Percentiles rank a stretch among this genome's conserved stretches.
phyloP scores from a whole-genome alignment of 106 monocot species.

The Dendrobium nobile region DNA sequence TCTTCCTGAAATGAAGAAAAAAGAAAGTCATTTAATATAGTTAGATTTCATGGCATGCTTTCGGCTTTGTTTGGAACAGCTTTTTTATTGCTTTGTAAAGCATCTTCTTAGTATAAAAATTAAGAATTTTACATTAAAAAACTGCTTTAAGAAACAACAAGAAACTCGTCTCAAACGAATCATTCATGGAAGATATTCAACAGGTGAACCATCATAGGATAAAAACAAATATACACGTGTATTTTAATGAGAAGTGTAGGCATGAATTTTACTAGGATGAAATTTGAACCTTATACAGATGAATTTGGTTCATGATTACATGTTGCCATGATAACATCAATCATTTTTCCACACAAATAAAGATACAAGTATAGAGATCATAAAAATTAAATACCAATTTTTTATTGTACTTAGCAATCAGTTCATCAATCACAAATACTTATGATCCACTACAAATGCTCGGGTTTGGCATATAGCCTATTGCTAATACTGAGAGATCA shows the following conservation, averaged over 20 bases:
- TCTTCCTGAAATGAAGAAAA: slow-evolving; percentile 31
- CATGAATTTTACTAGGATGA: neutral
- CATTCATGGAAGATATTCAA: neutral
- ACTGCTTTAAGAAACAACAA: too few species aligned
- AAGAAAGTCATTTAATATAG: neutral
- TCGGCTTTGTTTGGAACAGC: too few species aligned
- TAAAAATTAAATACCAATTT: neutral
- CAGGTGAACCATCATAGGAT: too few species aligned
- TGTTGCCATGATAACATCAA: neutral
- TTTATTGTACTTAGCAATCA: neutral
- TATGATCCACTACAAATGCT: neutral
- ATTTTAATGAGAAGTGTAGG: neutral
- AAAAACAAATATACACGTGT: neutral
- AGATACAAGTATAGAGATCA: neutral
- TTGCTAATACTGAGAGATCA: neutral
- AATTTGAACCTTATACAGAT: neutral
- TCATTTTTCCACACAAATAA: neutral
- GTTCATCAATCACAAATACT: neutral
- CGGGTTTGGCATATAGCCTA: neutral
- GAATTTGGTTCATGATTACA: neutral
- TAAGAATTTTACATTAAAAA: too few species aligned
- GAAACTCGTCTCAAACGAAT: too few species aligned
- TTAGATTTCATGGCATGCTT: neutral
- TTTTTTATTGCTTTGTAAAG: too few species aligned
- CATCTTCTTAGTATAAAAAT: too few species aligned